Conservation (phyloP, 2,329 filamentous ascomycete species). For the Magnaporthiopsis incrustans region DNA sequence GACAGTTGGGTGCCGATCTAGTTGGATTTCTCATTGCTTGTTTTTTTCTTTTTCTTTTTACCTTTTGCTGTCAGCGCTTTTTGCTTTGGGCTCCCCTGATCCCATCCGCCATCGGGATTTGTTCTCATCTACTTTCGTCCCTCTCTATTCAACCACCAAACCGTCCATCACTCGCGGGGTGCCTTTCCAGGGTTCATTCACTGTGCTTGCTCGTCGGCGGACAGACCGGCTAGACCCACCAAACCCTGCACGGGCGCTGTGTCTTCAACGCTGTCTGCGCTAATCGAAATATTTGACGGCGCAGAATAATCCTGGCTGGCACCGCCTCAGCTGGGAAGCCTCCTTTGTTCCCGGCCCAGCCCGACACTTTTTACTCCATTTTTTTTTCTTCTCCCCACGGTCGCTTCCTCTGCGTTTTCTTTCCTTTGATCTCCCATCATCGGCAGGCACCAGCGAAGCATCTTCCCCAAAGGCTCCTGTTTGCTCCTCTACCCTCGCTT, state of each 20-base stretch:
- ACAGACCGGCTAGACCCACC: neutral
- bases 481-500: neutral
- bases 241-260: neutral
- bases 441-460: neutral
- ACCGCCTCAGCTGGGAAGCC: neutral
- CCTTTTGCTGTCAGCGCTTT: neutral
- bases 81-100: neutral
- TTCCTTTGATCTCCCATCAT: neutral
- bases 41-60: neutral
- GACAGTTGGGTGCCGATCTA: neutral
- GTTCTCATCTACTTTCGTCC: neutral
- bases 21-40: neutral
- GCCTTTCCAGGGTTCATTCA: neutral
- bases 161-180: neutral
- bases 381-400: neutral
- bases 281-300: neutral
- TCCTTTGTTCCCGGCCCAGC: neutral
- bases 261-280: neutral
- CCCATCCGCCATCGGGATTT: neutral
- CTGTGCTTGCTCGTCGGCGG: neutral
- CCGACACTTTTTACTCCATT: neutral
- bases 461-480: neutral
- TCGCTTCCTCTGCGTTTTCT: neutral
- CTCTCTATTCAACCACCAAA: neutral
- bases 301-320: neutral